Base-by-base conservation (phyloP, 306 rosid genomes). In the Calophaca sinica region DNA sequence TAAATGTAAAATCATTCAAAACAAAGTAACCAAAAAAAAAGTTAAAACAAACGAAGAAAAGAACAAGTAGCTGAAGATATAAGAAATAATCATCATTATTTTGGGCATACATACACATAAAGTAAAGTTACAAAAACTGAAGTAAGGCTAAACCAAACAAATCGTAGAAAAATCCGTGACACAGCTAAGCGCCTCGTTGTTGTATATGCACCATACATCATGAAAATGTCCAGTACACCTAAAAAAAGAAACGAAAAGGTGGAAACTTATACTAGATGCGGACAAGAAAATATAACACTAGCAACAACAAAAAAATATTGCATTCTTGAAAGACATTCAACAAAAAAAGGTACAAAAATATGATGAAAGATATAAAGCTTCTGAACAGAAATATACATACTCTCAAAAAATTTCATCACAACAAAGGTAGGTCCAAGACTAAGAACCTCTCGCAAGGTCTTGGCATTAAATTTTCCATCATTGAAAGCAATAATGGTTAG, bases 151-250 rank as follows among this genome's bases (percentile, higher is more conserved):
- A 94, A 94, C 98, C 97, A 94, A 70, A 88, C 33, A 80, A 91
- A 94, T 79, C 98, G 90, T 42, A 94, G 87, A 77, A 94, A 89
- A 42, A 94, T 91, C 46, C 98, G 89, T 49, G 94, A 84, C 67
- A 94, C 71, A 50, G 98, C 98, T 28, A 84, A 75, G 33, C 62
- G 83, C 58, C 97, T 85, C 8, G 97, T 78, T 14, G 97, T 94
- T 80, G 90, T 78, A 83, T 94, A 94, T 61, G 98, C 98, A 42
- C 98, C 98, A 82, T 86, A 89, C 98, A 94, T 94, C 98, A 94
- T 94, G 54, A 85, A 45, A 80, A 94, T 81, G 73, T 94, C 98
- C 70, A 94, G 85, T 80, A 94, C 93, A 86, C 98, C 98, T 94
- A 79, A 67, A 32, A 44, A 38, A 67, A 42, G 45, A 81, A 75